phyloP scores from a whole-genome alignment of 257 asterid species.

The Solanum medicagineum region DNA sequence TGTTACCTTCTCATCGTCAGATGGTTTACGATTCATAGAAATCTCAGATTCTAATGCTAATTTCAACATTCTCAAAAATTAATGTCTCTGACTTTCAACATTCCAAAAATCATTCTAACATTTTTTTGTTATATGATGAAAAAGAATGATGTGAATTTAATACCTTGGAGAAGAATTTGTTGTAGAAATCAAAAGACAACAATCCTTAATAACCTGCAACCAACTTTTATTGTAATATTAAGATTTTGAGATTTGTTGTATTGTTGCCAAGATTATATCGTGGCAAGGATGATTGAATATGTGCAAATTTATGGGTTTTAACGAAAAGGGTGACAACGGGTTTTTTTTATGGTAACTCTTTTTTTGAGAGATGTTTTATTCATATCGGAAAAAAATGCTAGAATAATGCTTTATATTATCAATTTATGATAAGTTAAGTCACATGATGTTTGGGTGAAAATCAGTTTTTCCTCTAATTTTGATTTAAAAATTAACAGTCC shows the following conservation, averaged over 20 bases:
- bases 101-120: not conserved
- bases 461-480: not conserved
- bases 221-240: not conserved
- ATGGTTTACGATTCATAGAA: slow-evolving; percentile 2
- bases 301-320: not conserved
- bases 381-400: not conserved
- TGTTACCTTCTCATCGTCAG: slow-evolving; percentile 3
- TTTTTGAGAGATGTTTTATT: not conserved
- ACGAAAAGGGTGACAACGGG: not conserved
- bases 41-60: slow-evolving; percentile 10
- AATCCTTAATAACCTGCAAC: not conserved
- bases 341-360: not conserved
- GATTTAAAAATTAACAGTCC: not conserved
- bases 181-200: not conserved
- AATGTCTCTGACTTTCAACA: slow-evolving; percentile 8
- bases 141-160: not conserved
- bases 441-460: not conserved
- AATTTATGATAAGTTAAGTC: not conserved
- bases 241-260: not conserved
- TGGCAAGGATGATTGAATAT: not conserved
- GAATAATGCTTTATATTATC: not conserved
- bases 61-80: slow-evolving; percentile 12
- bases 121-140: not conserved
- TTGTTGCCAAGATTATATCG: not conserved
- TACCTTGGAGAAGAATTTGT: not conserved